Evolutionary conservation across 345 rosid species (phyloP), one percentile per base, ranked within the genome.

Genomic region (Citrus mangshanensis): DNA sequence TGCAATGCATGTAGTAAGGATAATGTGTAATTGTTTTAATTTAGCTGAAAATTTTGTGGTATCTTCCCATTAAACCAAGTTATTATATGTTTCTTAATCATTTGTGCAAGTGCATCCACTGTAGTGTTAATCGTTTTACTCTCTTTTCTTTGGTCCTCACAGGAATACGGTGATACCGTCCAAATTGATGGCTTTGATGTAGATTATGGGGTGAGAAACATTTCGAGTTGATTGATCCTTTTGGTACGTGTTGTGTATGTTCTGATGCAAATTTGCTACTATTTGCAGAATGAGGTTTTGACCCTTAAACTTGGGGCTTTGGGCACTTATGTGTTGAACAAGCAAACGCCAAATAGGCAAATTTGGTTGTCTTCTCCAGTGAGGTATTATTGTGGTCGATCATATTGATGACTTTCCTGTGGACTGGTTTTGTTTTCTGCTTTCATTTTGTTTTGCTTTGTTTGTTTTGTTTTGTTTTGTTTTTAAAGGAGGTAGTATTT

Each of bases 311-410:
- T 93, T 27, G 98, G 97, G 81, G 85, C 86, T 76, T 72, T 87
- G 60, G 99, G 98, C 84, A 92, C 99, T 38, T 95, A 91, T 82
- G 96, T 93, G 38, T 70, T 95, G 84, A 95, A 95, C 74, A 95
- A 95, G 78, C 98, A 93, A 83, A 89, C 98, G 24, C 98, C 98
- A 5, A 93, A 93, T 85, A 85, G 97, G 70, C 98, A 95, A 82
- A 90, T 95, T 77, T 90, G 99, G 98, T 84, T 93, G 66, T 92
- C 98, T 80, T 95, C 98, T 22, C 98, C 98, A 0, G 86, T 89
- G 78, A 95, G 97, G 97, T 95, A 86, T 51, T 9, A 28, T 28
- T 38, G 8, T 22, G 13, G 8, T 61, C 71, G 18, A 28, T 16
- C 12, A 21, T 10, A 34, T 42, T 9, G 70, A 55, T 70, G 78